phyloP scores from a whole-genome alignment of 768 basidiomycete genomes.

The Sistotremastrum niveocremeum region DNA sequence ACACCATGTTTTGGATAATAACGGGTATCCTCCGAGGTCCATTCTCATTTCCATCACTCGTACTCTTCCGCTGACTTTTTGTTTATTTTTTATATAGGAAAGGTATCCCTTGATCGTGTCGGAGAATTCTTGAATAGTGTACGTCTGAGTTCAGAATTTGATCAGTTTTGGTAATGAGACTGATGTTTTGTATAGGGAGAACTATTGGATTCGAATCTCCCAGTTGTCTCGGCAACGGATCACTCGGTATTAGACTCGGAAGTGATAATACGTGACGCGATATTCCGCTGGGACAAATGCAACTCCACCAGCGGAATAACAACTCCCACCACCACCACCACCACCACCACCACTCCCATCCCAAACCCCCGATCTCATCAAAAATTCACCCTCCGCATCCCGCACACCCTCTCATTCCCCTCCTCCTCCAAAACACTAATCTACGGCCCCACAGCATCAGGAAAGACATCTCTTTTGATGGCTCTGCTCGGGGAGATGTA shows the following conservation, averaged over 20 bases:
- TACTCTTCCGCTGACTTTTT: constrained; percentile 9
- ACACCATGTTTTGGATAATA: constrained; percentile 18
- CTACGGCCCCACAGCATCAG: constrained; percentile 18
- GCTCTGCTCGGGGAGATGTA: constrained; percentile 45
- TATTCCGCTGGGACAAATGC: no score
- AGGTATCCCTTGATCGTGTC: constrained; percentile 52
- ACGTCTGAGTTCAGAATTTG: background rate
- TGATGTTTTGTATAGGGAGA: no score
- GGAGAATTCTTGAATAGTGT: constrained; percentile 32
- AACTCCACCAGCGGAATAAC: constrained; percentile 2
- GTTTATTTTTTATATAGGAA: constrained; percentile 20
- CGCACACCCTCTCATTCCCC: constrained; percentile 42
- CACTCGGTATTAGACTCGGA: no score
- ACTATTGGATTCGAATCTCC: no score
- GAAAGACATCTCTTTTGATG: constrained; percentile 21
- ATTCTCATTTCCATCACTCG: no score
- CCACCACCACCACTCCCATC: constrained; percentile 38
- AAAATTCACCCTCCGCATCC: constrained; percentile 35
- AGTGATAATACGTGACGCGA: no score
- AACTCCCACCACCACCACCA: constrained; percentile 33
- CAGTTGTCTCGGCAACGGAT: no score
- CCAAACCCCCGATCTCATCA: constrained; percentile 24
- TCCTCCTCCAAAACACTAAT: constrained; percentile 15
- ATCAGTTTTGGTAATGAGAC: no score
- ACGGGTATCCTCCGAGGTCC: constrained; percentile 14